A percentile compares a stretch with the other conserved stretches of the same genome.
Evolutionary conservation across 768 basidiomycete species (phyloP).

Genomic region (Mycena floridula): DNA sequence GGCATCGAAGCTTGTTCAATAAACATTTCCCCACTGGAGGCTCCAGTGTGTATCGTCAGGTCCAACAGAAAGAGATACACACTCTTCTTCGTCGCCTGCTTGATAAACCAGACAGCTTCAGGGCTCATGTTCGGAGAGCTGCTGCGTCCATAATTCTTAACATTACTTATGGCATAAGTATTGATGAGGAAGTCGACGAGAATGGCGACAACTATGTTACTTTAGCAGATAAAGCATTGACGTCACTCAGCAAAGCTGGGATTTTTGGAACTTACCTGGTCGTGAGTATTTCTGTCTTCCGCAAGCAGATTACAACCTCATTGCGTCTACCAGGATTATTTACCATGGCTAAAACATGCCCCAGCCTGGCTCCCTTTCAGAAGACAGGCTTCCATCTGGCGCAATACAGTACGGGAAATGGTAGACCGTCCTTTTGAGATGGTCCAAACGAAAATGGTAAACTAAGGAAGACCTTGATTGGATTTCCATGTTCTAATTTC

Average conservation of each 20-base stretch:
- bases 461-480: too few relatives aligned
- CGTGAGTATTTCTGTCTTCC: too few relatives aligned
- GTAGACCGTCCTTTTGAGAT: too few relatives aligned
- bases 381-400: too few relatives aligned
- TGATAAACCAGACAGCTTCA: conserved; percentile 28
- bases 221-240: conserved; percentile 32
- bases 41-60: conserved; percentile 18
- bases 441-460: too few relatives aligned
- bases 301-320: too few relatives aligned
- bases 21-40: too few relatives aligned
- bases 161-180: conserved; percentile 32
- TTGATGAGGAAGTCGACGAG: conserved; percentile 22
- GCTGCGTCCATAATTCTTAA: conserved; percentile 33
- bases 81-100: conserved; percentile 31
- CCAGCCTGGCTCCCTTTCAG: conserved; percentile 38
- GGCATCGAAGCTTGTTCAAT: too few relatives aligned
- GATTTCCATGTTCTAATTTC: too few relatives aligned
- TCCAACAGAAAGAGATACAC: conserved; percentile 29
- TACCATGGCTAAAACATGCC: conserved; percentile 30
- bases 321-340: conserved; percentile 19
- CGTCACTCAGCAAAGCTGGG: conserved; percentile 28
- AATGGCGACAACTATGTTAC: conserved; percentile 33
- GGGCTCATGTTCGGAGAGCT: conserved; percentile 28
- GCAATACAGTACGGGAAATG: too few relatives aligned
- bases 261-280: conserved; percentile 40